Percentiles rank a stretch among this genome's conserved stretches.
Conservation (phyloP, 208 protist species). For the Ichthyophonus hoferi region DNA sequence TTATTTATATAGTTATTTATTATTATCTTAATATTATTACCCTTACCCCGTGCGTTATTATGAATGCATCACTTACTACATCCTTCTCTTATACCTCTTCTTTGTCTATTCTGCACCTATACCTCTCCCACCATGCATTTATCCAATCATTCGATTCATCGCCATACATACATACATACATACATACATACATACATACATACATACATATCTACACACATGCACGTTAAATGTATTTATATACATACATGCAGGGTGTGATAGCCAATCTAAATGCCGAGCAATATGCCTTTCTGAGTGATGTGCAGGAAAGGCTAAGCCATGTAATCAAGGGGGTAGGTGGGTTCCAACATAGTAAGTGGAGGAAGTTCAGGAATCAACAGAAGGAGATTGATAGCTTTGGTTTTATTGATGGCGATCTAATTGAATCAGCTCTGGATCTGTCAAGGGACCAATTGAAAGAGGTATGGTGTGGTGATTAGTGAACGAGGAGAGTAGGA, state of each 20-base stretch:
- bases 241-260: slow-evolving; percentile 57
- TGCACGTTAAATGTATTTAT: background rate
- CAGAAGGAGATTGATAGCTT: slow-evolving; percentile 17
- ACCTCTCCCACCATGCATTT: no score
- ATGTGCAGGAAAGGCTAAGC: slow-evolving; percentile 22
- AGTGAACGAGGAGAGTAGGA: no score
- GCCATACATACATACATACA: background rate
- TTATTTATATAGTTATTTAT: no score
- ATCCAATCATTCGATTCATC: no score
- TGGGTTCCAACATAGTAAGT: slow-evolving; percentile 58
- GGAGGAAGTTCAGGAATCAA: slow-evolving; percentile 65
- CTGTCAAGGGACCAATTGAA: slow-evolving; percentile 39
- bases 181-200: slow-evolving; percentile 2
- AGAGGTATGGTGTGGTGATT: background rate
- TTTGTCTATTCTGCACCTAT: no score
- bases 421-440: slow-evolving; percentile 69
- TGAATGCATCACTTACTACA: no score
- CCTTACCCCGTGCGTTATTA: no score
- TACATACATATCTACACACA: slow-evolving; percentile 17
- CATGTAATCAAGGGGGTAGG: slow-evolving; percentile 59
- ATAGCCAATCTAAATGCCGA: slow-evolving; percentile 56
- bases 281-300: slow-evolving; percentile 50
- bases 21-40: no score
- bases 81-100: no score
- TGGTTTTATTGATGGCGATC: slow-evolving; percentile 71